These are phyloP conservation scores for Amniculicola lignicola DNA, from an alignment of 495 filamentous ascomycete genomes.

Conservation along the genomic window DNA sequence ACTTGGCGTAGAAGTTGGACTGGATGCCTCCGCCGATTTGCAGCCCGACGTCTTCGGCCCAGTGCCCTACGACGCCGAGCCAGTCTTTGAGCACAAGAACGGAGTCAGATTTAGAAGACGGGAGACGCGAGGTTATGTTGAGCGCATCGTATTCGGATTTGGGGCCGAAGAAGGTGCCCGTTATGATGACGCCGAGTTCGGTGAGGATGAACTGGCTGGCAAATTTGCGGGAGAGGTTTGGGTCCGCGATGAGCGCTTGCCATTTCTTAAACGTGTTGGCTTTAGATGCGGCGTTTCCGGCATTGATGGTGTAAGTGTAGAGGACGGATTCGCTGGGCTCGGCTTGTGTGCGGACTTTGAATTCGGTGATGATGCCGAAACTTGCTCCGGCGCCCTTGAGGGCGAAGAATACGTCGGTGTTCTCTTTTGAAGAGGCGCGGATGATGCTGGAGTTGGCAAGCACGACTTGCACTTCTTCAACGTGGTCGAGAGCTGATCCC, in stretches of 20 bases:
- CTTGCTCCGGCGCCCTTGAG: slow-evolving; percentile 48
- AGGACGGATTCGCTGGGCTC: slow-evolving; percentile 40
- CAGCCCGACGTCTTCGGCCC: slow-evolving; percentile 47
- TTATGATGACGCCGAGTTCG: slow-evolving; percentile 38
- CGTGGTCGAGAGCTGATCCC: slow-evolving; percentile 52
- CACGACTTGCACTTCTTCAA: slow-evolving; percentile 47
- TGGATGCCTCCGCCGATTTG: slow-evolving; percentile 40
- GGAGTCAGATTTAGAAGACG: slow-evolving; percentile 35
- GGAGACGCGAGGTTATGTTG: slow-evolving; percentile 40
- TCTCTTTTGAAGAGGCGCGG: slow-evolving; percentile 28
- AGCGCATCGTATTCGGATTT: slow-evolving; percentile 43
- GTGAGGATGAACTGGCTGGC: slow-evolving; percentile 43
- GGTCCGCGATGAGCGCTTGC: slow-evolving; percentile 43
- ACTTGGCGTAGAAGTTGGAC: slow-evolving; percentile 48
- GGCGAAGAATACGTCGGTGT: slow-evolving; percentile 39
- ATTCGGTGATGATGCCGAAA: slow-evolving; percentile 51
- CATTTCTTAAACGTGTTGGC: slow-evolving; percentile 44
- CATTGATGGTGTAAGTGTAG: slow-evolving; percentile 43
- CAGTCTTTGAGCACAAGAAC: slow-evolving; percentile 53
- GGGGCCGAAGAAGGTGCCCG: slow-evolving; percentile 47
- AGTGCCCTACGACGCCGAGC: slow-evolving; percentile 50
- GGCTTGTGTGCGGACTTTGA: slow-evolving; percentile 46
- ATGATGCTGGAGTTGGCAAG: slow-evolving; percentile 35
- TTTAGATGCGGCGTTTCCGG: slow-evolving; percentile 38
- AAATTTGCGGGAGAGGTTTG: slow-evolving; percentile 53